Conservation (phyloP, 345 rosid species). For the Angophora floribunda region DNA sequence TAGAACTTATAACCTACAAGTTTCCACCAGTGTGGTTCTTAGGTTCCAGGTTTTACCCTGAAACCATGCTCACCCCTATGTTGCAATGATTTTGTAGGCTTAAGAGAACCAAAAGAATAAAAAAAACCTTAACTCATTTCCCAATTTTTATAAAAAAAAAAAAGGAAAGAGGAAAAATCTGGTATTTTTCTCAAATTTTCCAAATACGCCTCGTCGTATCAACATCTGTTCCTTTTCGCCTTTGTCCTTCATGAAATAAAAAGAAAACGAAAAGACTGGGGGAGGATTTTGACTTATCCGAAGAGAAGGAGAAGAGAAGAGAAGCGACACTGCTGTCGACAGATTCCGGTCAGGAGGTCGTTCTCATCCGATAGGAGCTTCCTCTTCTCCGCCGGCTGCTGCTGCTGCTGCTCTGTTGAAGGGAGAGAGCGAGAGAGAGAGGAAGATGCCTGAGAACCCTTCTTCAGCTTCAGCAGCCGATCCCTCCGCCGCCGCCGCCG, state of each 20-base stretch:
- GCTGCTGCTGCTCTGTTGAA: neutral
- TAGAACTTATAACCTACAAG: too few species aligned
- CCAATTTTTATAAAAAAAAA: too few species aligned
- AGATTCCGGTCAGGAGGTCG: neutral
- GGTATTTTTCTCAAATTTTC: neutral
- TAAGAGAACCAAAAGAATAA: neutral
- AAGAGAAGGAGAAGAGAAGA: neutral
- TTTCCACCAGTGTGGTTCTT: too few species aligned
- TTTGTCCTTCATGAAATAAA: neutral
- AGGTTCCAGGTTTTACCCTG: too few species aligned
- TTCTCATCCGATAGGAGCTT: neutral
- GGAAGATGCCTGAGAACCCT: conserved; percentile 52
- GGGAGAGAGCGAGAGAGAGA: neutral
- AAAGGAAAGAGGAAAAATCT: neutral
- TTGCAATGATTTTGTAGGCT: neutral
- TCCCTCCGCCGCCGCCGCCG: conserved; percentile 9
- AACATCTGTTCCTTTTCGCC: neutral
- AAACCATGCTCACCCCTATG: too few species aligned
- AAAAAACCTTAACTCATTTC: neutral
- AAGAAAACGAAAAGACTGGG: neutral
- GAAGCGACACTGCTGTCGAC: neutral
- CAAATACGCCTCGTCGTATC: neutral
- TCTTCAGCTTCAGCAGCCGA: conserved; percentile 28
- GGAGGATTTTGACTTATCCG: neutral
- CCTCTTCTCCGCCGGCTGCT: neutral